Evolutionary conservation across 441 rosid genomes (phyloP), one percentile per base, ranked within the genome.

Genomic region (Pelargonium cotyledonis): DNA sequence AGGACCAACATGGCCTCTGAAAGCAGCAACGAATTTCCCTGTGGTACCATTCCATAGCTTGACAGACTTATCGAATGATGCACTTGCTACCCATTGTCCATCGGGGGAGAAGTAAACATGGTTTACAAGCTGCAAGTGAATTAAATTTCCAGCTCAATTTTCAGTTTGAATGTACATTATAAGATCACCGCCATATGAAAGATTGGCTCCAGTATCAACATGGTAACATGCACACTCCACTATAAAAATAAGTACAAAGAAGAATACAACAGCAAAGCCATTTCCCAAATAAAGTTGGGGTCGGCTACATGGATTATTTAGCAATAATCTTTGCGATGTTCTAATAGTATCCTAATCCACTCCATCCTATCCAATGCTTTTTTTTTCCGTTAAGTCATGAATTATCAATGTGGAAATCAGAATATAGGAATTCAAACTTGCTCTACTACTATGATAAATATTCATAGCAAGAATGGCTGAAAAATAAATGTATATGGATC

Each of bases 81-180:
- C 99, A 79, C 99, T 92, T 14, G 98, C 97, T 53, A 92, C 73
- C 99, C 99, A 95, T 77, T 85, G 95, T 71, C 98, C 97, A 78
- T 95, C 97, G 49, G 98, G 98, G 76, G 98, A 95, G 82, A 95
- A 95, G 76, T 85, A 92, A 6, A 89, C 98, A 80, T 95, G 99
- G 78, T 92, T 95, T 61, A 92, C 97, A 72, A 90, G 98, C 97
- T 95, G 91, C 76, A 72, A 71, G 18, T 67, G 73, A 77, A 66
- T 29, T 14, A 19, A 57, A 26, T 63, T 43, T 55, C 38, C 46
- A 61, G 41, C 9, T 55, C 29, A 63, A 55, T 15, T 15, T 47
- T 10, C 53, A 47, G n/a, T 47, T 47, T 5, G 0, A 55, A 55
- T 55, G 8, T 18, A 55, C 18, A 2, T 55, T 55, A 19, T 6